Conservation (phyloP, 1,284 basidiomycete genomes). For the Neonothopanus nambi region DNA sequence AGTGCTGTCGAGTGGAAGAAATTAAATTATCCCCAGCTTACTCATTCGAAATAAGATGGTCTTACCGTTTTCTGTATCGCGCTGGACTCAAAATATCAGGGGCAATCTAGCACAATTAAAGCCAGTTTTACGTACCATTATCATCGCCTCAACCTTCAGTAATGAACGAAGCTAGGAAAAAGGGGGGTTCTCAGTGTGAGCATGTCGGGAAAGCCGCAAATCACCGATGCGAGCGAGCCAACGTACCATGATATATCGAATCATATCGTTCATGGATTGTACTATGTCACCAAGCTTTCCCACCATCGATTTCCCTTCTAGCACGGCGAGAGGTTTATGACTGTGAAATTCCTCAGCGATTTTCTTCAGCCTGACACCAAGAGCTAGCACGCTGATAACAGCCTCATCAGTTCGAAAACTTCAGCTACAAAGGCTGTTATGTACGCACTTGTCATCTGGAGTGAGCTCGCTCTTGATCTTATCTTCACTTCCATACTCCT, state of each 20-base stretch:
- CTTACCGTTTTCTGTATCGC: too few species aligned
- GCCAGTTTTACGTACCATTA: background rate
- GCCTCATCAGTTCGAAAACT: too few species aligned
- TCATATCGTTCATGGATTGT: constrained; percentile 3
- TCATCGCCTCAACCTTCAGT: background rate
- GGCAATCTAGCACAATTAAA: too few species aligned
- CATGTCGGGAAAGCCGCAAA: background rate
- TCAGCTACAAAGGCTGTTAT: too few species aligned
- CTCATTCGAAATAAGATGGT: too few species aligned
- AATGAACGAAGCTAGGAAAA: background rate
- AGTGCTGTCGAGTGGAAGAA: background rate
- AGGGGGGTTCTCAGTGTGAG: too few species aligned
- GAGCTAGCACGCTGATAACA: background rate
- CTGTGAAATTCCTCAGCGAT: constrained; percentile 1
- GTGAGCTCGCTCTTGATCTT: background rate
- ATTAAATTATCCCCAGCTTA: too few species aligned
- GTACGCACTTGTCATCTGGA: too few species aligned
- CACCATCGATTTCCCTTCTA: too few species aligned
- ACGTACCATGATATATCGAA: constrained; percentile 3
- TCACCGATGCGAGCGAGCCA: background rate
- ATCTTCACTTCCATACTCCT: background rate
- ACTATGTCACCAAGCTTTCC: constrained; percentile 1
- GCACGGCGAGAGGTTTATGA: background rate
- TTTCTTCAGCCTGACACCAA: background rate
- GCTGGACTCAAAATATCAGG: too few species aligned